These are phyloP conservation scores for Globisporangium ultimum DNA, from an alignment of 352 stramenopile species.

Conservation along the genomic window DNA sequence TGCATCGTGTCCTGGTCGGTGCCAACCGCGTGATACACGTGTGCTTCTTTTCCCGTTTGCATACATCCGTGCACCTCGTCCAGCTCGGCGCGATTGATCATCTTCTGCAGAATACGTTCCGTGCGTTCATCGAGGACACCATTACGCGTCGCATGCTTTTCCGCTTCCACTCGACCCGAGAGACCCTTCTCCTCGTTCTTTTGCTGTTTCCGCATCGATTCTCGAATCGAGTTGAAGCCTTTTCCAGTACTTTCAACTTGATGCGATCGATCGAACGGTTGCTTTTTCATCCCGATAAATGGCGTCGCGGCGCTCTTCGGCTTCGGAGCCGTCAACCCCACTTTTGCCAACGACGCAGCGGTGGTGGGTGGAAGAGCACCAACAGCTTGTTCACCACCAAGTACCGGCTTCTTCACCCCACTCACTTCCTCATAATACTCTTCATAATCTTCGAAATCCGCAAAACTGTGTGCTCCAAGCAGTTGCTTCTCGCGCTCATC, in stretches of 20 bases:
- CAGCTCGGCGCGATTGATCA: slow-evolving; percentile 66
- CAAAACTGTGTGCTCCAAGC: slow-evolving; percentile 40
- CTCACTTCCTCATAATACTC: slow-evolving; percentile 11
- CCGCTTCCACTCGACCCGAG: slow-evolving; percentile 41
- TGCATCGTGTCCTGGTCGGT: slow-evolving; percentile 41
- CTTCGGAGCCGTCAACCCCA: slow-evolving; percentile 3
- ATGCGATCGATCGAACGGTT: slow-evolving; percentile 28
- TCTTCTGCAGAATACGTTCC: slow-evolving; percentile 63
- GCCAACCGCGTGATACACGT: slow-evolving; percentile 72
- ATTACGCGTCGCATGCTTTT: slow-evolving; percentile 58
- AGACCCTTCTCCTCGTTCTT: slow-evolving; percentile 67
- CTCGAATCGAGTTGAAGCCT: slow-evolving; percentile 53
- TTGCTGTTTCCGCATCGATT: slow-evolving; percentile 44
- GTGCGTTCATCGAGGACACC: slow-evolving; percentile 78
- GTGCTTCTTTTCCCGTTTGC: slow-evolving; percentile 79
- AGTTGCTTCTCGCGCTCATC: slow-evolving; percentile 31
- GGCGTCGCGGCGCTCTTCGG: slow-evolving; percentile 11
- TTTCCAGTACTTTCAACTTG: slow-evolving; percentile 24
- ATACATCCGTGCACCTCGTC: slow-evolving; percentile 74
- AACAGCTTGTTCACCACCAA: not conserved
- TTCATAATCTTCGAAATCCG: slow-evolving; percentile 14
- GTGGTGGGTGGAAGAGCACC: not conserved
- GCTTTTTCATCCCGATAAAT: slow-evolving; percentile 25
- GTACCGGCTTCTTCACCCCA: not conserved
- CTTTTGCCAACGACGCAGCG: not conserved